Evolutionary conservation across 2,329 filamentous ascomycete genomes (phyloP), one percentile per base, ranked within the genome.

Genomic region (Colletotrichum paranaense): DNA sequence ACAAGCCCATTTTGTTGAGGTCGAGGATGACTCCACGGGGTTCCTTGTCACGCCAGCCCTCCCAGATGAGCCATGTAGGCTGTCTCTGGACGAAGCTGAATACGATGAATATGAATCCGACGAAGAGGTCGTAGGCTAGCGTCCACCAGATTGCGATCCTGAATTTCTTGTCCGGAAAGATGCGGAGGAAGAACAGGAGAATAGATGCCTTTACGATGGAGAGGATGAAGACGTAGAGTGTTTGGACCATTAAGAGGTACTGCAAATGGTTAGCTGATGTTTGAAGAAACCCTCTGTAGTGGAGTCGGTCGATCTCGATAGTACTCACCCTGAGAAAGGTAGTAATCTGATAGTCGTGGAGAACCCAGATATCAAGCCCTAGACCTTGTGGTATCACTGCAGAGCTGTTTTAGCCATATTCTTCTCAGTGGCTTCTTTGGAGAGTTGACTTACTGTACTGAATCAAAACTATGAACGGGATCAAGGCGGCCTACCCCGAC

Each of bases 351-450:
- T 58, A 42, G 8, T 46, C 58, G 3, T 59, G 60, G 8, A 72
- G 52, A 14, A 85, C 87, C 87, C 87, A 90, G 12, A 89, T 82
- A 59, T 90, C 87, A 14, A 78, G 82, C 2, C 88, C 87, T 5
- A 89, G 78, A 1, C 88, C 88, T 58, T 85, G 81, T 22, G 79
- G 65, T 3, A 63, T 63, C 58, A 64, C 69, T 68, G 2, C 4
- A 12, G 19, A 5, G 5, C 22, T 4, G 2, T 9, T 2, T 53
- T 6, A 68, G 24, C 24, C 4, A 3, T 35, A 5, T 7, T 14
- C 4, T 2, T 24, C 3, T 30, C 4, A 2, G 9, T 12, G 11
- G 19, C 7, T 14, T n/a, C 0, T 26, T 26, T 32, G 3, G n/a
- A 2, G 14, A 9, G 12, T 2, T 11, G 24, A 26, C 68, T 56